Evolutionary conservation across 148 eudicot species (phyloP).

Genomic region (Pouteria glomerata): DNA sequence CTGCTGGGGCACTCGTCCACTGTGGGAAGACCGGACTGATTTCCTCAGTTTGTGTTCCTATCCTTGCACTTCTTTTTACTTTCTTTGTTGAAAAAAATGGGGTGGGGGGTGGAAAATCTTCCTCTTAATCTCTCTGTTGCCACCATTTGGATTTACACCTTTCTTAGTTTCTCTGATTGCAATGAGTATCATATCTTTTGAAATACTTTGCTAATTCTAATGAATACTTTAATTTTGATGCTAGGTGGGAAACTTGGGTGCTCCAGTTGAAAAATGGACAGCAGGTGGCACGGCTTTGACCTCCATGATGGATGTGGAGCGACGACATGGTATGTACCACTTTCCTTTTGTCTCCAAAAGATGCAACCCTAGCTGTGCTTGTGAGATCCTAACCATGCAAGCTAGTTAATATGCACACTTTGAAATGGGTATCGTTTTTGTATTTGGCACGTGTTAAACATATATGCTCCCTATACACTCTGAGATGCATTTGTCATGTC

Average conservation of each 20-base stretch:
- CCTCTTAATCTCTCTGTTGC: not conserved
- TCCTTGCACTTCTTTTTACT: not conserved
- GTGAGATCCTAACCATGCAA: too few species aligned
- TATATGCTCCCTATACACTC: too few species aligned
- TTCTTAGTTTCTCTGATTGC: not conserved
- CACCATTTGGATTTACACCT: not conserved
- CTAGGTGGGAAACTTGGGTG: slow-evolving; percentile 90
- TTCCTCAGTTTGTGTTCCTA: slow-evolving; percentile 65
- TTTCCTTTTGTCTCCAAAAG: not conserved
- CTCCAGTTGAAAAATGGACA: slow-evolving; percentile 97
- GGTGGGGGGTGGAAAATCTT: not conserved
- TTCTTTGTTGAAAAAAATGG: not conserved
- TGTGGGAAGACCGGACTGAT: slow-evolving; percentile 91
- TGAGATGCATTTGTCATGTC: too few species aligned
- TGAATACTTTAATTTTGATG: slow-evolving; percentile 4
- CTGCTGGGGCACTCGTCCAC: slow-evolving; percentile 91
- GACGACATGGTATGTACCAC: slow-evolving; percentile 92
- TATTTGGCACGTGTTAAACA: too few species aligned
- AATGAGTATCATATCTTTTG: not conserved
- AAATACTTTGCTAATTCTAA: too few species aligned
- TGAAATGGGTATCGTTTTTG: too few species aligned
- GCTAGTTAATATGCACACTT: too few species aligned
- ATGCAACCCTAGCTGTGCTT: too few species aligned
- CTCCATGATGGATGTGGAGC: slow-evolving; percentile 92
- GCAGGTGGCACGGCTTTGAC: slow-evolving; percentile 99